phyloP scores from a whole-genome alignment of 108 stramenopile genomes.

The Nitzschia sp. region DNA sequence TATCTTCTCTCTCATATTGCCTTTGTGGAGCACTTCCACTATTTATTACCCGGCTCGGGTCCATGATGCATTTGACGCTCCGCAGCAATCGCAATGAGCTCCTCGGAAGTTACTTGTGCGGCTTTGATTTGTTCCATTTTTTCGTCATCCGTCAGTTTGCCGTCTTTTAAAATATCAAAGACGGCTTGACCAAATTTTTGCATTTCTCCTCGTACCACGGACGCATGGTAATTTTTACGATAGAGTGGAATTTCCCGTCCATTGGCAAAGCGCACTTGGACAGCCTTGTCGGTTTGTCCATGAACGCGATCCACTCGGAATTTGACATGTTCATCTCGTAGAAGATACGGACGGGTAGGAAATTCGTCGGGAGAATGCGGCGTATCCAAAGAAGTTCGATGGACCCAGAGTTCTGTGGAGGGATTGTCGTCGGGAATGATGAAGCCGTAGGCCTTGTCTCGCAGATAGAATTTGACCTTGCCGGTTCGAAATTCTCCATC shows the following conservation, averaged over 20 bases:
- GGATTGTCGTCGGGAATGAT: conserved; percentile 28
- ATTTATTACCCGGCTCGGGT: conserved; percentile 2
- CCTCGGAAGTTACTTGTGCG: not conserved
- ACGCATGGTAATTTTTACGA: conserved; percentile 27
- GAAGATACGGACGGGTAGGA: conserved; percentile 26
- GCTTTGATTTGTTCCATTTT: conserved; percentile 13
- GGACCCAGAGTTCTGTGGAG: conserved; percentile 18
- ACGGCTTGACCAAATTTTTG: conserved; percentile 15
- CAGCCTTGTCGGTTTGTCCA: conserved; percentile 1
- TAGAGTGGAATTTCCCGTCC: conserved; percentile 21
- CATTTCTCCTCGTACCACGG: conserved; percentile 11
- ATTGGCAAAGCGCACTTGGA: conserved; percentile 24
- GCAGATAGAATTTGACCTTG: conserved; percentile 28
- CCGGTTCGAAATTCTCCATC: conserved; percentile 9
- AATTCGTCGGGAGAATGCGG: conserved; percentile 18
- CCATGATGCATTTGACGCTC: conserved; percentile 8
- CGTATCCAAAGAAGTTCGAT: conserved; percentile 18
- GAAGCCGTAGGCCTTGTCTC: conserved; percentile 32
- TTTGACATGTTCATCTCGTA: conserved; percentile 24
- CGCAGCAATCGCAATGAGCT: conserved; percentile 6
- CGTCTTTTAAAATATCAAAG: conserved; percentile 15
- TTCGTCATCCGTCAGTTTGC: conserved; percentile 5
- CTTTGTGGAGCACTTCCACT: too few relatives aligned
- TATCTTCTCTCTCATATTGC: too few relatives aligned
- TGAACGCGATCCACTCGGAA: conserved; percentile 14